Evolutionary conservation across 1,284 basidiomycete species (phyloP).

Genomic region (Cryptococcus sp.): DNA sequence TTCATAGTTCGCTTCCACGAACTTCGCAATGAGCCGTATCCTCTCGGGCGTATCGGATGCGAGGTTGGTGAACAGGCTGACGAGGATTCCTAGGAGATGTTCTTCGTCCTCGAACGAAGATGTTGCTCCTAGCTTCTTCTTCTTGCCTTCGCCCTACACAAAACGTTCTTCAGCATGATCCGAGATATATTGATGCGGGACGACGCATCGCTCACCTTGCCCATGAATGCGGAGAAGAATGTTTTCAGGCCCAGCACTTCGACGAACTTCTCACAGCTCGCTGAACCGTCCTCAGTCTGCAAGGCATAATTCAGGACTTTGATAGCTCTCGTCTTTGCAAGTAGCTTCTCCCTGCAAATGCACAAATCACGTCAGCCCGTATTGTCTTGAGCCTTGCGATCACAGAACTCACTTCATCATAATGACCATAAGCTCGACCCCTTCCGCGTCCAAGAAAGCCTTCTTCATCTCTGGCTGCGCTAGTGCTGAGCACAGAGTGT

Average conservation of each 20-base stretch:
- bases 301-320: slow-evolving; percentile 90
- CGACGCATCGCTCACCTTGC: slow-evolving; percentile 64
- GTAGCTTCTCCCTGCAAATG: slow-evolving; percentile 70
- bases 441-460: slow-evolving; percentile 86
- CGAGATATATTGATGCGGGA: background rate
- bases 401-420: slow-evolving; percentile 77
- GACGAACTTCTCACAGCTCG: slow-evolving; percentile 81
- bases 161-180: background rate
- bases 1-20: slow-evolving; percentile 87
- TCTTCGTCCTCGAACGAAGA: slow-evolving; percentile 78
- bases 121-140: slow-evolving; percentile 60
- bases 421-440: slow-evolving; percentile 92
- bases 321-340: slow-evolving; percentile 76
- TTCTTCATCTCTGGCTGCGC: slow-evolving; percentile 73
- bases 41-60: slow-evolving; percentile 79
- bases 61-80: slow-evolving; percentile 85
- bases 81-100: slow-evolving; percentile 84
- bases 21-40: slow-evolving; percentile 85
- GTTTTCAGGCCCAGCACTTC: slow-evolving; percentile 84
- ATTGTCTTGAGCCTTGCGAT: slow-evolving; percentile 6
- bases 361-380: slow-evolving; percentile 1
- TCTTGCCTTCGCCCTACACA: slow-evolving; percentile 58
- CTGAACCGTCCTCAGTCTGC: slow-evolving; percentile 73
- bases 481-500: slow-evolving; percentile 79
- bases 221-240: slow-evolving; percentile 89